Conservation (phyloP, 1,284 basidiomycete species). For the Sanghuangporus baumii region DNA sequence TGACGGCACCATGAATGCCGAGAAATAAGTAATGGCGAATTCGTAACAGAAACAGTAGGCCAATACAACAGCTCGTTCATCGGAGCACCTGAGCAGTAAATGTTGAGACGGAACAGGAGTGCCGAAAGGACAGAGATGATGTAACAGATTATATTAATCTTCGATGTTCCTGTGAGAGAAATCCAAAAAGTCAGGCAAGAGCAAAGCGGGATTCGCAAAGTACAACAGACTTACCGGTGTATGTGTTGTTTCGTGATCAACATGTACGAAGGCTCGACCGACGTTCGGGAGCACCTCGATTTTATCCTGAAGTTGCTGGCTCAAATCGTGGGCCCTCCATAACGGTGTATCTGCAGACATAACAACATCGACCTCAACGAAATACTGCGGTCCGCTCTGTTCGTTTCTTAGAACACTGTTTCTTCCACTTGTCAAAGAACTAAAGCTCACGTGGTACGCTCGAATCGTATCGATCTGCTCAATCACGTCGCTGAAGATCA, state of each 20-base stretch:
- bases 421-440: constrained; percentile 14
- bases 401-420: constrained; percentile 32
- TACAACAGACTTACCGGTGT: constrained; percentile 49
- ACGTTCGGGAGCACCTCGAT: constrained; percentile 90
- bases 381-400: constrained; percentile 57
- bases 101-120: too few relatives aligned
- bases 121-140: neutral
- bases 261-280: constrained; percentile 89
- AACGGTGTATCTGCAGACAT: constrained; percentile 87
- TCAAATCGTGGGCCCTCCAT: constrained; percentile 89
- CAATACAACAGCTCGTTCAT: too few relatives aligned
- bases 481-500: constrained; percentile 85
- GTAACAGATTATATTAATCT: neutral
- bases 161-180: constrained; percentile 5
- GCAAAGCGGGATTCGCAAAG: neutral
- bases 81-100: too few relatives aligned
- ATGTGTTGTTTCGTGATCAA: constrained; percentile 90
- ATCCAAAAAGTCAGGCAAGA: neutral
- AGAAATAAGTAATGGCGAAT: too few relatives aligned
- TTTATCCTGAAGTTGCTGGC: constrained; percentile 90
- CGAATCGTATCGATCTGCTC: constrained; percentile 84
- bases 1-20: too few relatives aligned
- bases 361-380: constrained; percentile 94
- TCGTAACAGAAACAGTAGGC: too few relatives aligned
- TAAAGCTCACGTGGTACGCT: constrained; percentile 71